These are phyloP conservation scores for Colletotrichum liaoningense DNA, from an alignment of 2,329 filamentous ascomycete species.

Conservation along the genomic window DNA sequence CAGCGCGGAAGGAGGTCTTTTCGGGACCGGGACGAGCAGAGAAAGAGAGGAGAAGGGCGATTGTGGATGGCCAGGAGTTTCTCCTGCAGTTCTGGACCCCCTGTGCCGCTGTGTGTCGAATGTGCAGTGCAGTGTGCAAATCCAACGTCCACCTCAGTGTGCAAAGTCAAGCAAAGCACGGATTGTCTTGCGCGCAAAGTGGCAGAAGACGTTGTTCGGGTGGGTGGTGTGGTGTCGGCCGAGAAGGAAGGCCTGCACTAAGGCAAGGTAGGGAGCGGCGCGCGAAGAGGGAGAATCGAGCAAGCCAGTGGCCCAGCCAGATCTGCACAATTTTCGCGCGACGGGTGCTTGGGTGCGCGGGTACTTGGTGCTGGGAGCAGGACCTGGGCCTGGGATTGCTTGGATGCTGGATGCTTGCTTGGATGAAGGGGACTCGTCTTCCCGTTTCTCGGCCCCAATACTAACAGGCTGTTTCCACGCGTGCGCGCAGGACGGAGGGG, in stretches of 20 bases:
- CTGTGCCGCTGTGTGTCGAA: slow-evolving; percentile 2
- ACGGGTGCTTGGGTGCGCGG: slow-evolving; percentile 3
- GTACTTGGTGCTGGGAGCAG: background rate
- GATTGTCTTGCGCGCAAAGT: background rate
- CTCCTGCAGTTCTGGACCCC: background rate
- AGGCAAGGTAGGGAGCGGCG: slow-evolving; percentile 3
- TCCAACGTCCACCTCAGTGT: background rate
- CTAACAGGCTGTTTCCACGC: slow-evolving; percentile 34
- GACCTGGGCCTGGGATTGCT: background rate
- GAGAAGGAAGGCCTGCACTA: slow-evolving; percentile 16
- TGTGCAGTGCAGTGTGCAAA: slow-evolving; percentile 24
- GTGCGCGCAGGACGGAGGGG: slow-evolving; percentile 30
- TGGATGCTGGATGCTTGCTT: slow-evolving; percentile 10
- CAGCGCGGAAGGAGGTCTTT: slow-evolving; percentile 23
- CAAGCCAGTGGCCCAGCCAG: background rate
- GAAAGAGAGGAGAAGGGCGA: slow-evolving; percentile 15
- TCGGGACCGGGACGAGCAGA: slow-evolving; percentile 22
- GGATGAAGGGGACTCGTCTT: slow-evolving; percentile 25
- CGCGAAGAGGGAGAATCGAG: background rate
- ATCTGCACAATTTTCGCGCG: slow-evolving; percentile 20
- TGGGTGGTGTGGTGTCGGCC: slow-evolving; percentile 28
- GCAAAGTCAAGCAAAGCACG: slow-evolving; percentile 8
- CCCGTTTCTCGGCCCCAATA: slow-evolving; percentile 6
- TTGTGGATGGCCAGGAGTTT: slow-evolving; percentile 6
- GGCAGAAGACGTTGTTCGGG: background rate